Evolutionary conservation across 495 filamentous ascomycete genomes (phyloP), one percentile per base, ranked within the genome.

Genomic region (Sphaerosporella brunnea): DNA sequence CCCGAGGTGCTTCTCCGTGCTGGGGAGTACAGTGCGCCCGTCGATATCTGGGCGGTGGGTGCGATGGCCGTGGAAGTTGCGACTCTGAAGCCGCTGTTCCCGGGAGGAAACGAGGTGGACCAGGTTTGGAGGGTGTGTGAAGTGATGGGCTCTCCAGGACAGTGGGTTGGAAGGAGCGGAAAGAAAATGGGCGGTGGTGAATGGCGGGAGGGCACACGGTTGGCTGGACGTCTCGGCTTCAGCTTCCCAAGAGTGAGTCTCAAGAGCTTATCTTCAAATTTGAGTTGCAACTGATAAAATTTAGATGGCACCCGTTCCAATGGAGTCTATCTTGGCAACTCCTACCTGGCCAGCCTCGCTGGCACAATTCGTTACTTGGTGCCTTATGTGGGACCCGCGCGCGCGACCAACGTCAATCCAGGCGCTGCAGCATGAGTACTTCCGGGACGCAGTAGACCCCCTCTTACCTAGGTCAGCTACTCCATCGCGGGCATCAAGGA

Each of bases 61-160:
- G 92, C 92, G n/a, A 99, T 99, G 92, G 90, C 92, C 4, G 92
- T 99, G 1, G 92, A 99, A 62, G 82, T 99, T 54, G 92, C 92
- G 9, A 99, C 92, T 1, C 63, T 99, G 47, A 99, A 96, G 68
- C 92, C 92, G 4, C 65, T 99, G 8, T 99, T 99, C 66, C 92
- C 92, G 2, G 92, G 92, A 55, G 83, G 84, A 48, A 99, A 99
- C 58, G 92, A 99, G 64, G 92, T 99, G 2, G 92, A 96, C 57
- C 92, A 99, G 65, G 88, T 99, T 8, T 99, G 92, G 92, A 78
- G 92, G 53, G 82, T 99, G 1, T 99, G 92, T 60, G 92, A 99
- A 63, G 93, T 99, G 49, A 99, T 99, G 92, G 92, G 92, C 18
- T 95, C 88, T 67, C 92, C 92, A 11, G 92, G 90, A 13, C 85